A percentile compares a stretch with the other conserved stretches of the same genome.
Evolutionary conservation across 352 stramenopile genomes (phyloP).

Genomic region (Pythium dissotocum): DNA sequence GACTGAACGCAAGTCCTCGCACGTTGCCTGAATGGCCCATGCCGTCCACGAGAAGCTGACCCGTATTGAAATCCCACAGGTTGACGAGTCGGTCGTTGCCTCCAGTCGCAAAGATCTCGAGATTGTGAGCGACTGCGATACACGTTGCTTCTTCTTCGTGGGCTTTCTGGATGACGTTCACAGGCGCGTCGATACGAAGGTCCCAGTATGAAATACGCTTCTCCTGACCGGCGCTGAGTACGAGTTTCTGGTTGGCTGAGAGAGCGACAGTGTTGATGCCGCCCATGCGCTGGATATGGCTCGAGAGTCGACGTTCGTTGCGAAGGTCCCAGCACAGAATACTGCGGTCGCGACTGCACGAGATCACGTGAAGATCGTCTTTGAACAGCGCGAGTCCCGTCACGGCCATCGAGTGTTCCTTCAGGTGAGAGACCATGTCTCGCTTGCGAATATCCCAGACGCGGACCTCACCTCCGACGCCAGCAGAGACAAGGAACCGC

Average conservation of each 20-base stretch:
- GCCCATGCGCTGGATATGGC: conserved; percentile 92
- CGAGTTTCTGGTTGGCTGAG: conserved; percentile 82
- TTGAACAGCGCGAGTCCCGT: conserved; percentile 85
- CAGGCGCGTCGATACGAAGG: conserved; percentile 79
- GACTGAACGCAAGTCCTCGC: conserved; percentile 79
- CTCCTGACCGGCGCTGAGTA: conserved; percentile 92
- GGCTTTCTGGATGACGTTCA: conserved; percentile 75
- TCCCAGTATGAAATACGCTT: conserved; percentile 94
- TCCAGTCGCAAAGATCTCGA: conserved; percentile 87
- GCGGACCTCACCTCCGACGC: conserved; percentile 84
- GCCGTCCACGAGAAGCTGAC: conserved; percentile 67
- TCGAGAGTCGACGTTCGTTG: conserved; percentile 81
- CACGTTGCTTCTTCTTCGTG: conserved; percentile 88
- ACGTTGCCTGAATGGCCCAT: conserved; percentile 81
- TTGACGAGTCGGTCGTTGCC: conserved; percentile 88
- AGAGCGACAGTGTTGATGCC: conserved; percentile 92
- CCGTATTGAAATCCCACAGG: conserved; percentile 78
- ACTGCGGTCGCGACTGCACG: conserved; percentile 86
- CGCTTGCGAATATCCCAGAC: conserved; percentile 93
- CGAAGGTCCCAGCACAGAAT: conserved; percentile 94
- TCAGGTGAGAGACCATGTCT: conserved; percentile 90
- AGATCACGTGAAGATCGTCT: conserved; percentile 91
- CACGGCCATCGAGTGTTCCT: conserved; percentile 90
- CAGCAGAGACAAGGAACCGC: conserved; percentile 83
- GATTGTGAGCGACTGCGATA: conserved; percentile 83